Evolutionary conservation across 2,329 filamentous ascomycete species (phyloP).

Genomic region (Hypoxylon sp.): DNA sequence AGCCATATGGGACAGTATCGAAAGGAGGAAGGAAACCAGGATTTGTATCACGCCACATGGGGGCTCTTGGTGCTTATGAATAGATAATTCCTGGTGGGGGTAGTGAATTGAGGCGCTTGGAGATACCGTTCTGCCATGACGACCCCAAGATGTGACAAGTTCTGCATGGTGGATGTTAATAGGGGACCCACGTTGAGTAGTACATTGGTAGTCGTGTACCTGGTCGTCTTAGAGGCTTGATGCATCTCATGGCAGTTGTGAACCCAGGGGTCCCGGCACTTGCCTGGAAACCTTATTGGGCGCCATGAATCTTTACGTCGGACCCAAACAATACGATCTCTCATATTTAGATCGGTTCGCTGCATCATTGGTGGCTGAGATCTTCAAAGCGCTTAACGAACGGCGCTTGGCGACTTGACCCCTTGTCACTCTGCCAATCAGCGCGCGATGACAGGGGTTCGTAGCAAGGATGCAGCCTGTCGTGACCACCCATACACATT

Average conservation of each 20-base stretch:
- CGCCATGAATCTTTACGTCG: conserved; percentile 35
- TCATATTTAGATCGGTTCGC: conserved; percentile 43
- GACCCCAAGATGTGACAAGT: conserved; percentile 47
- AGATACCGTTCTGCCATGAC: conserved; percentile 24
- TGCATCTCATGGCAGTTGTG: conserved; percentile 46
- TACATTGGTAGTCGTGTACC: conserved; percentile 35
- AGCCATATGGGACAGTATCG: conserved; percentile 32
- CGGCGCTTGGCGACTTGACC: conserved; percentile 41
- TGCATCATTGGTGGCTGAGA: conserved; percentile 45
- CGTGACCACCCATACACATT: conserved; percentile 39
- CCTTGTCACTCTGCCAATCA: conserved; percentile 43
- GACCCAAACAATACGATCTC: conserved; percentile 45
- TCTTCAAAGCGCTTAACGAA: conserved; percentile 49
- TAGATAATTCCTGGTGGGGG: conserved; percentile 27
- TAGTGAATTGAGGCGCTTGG: conserved; percentile 34
- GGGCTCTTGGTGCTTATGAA: conserved; percentile 45
- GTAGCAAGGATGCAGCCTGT: conserved; percentile 35
- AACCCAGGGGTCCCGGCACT: conserved; percentile 34
- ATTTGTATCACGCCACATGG: conserved; percentile 45
- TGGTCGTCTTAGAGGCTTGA: conserved; percentile 33
- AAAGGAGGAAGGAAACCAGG: conserved; percentile 38
- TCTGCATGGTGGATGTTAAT: conserved; percentile 43
- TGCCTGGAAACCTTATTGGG: conserved; percentile 43
- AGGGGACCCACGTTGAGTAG: conserved; percentile 30
- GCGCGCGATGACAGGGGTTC: conserved; percentile 38